Percentiles rank a stretch among this genome's conserved stretches.
These are phyloP conservation scores for Coemansia sp. DNA, from an alignment of 192 early-diverging fungal species.

Conservation along the genomic window DNA sequence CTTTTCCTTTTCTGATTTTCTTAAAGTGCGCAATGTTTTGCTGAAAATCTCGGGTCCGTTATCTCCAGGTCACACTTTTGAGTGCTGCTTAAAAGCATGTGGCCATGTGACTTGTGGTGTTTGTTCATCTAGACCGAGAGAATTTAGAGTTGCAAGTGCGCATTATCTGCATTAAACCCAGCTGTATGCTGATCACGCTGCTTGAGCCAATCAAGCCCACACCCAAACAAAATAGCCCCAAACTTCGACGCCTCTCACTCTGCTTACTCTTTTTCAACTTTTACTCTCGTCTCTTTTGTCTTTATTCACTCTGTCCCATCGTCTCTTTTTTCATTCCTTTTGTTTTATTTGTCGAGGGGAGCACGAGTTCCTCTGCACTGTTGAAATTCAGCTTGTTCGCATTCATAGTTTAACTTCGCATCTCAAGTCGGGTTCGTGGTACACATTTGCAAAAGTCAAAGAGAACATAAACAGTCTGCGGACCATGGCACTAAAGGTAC, in stretches of 20 bases:
- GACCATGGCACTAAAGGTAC: slow-evolving; percentile 34
- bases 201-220: neutral
- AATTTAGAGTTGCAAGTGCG: too few species aligned
- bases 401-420: neutral
- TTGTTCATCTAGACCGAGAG: too few species aligned
- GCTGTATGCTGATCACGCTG: neutral
- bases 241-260: neutral
- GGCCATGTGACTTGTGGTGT: too few species aligned
- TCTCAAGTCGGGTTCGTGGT: too few species aligned
- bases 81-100: too few species aligned
- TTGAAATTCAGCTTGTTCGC: neutral
- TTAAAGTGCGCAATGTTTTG: too few species aligned
- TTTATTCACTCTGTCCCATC: neutral
- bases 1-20: too few species aligned
- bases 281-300: neutral
- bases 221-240: neutral
- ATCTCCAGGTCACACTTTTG: too few species aligned
- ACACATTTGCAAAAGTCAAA: too few species aligned
- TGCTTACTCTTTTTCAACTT: too few species aligned
- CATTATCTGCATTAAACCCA: too few species aligned
- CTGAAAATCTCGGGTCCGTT: too few species aligned
- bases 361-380: neutral
- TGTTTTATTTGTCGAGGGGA: neutral
- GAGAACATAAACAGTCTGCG: neutral
- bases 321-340: neutral